A percentile compares a stretch with the other conserved stretches of the same genome.
Conservation (phyloP, 768 basidiomycete species). For the Calocera cornea region DNA sequence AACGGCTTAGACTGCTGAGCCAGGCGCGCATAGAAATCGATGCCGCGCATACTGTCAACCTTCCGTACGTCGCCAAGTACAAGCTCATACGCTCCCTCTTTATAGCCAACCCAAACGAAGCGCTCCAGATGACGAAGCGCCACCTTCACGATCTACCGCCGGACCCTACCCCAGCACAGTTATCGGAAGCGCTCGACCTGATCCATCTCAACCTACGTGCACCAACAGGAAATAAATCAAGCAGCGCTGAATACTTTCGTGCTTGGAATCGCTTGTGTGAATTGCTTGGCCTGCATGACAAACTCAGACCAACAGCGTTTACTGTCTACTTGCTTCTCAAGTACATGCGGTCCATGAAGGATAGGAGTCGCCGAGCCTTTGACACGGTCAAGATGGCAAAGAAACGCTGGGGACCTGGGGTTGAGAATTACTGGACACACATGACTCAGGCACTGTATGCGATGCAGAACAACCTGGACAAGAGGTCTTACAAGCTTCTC, state of each 20-base stretch:
- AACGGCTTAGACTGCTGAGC: not conserved
- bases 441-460: not conserved
- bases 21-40: not conserved
- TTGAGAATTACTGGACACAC: not conserved
- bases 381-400: not conserved
- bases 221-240: not conserved
- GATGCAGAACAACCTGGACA: not conserved
- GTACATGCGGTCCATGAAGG: not conserved
- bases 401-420: not conserved
- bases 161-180: not conserved
- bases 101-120: not conserved
- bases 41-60: not conserved
- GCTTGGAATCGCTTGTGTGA: not conserved
- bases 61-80: not conserved
- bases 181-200: not conserved
- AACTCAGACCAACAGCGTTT: not conserved
- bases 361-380: not conserved
- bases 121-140: not conserved
- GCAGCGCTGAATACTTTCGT: not conserved
- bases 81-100: not conserved
- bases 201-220: not conserved
- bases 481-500: not conserved
- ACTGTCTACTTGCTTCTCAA: constrained; percentile 2
- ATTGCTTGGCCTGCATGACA: not conserved
- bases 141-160: not conserved